Conservation (phyloP, 495 filamentous ascomycete genomes). For the Penicillium lividum region DNA sequence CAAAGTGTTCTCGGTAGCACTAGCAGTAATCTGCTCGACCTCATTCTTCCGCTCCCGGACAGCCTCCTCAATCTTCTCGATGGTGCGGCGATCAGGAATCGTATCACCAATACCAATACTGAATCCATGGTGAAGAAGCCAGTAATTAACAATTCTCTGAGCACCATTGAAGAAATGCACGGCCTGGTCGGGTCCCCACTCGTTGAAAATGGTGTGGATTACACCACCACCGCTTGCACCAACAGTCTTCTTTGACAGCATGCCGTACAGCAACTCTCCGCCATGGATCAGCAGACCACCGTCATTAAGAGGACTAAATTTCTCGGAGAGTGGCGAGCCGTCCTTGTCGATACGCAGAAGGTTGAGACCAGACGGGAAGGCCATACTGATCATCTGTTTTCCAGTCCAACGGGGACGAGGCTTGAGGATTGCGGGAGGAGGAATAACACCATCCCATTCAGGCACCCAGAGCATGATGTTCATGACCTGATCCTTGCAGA, state of each 20-base stretch:
- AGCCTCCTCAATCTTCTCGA: constrained; percentile 75
- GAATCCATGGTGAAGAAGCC: constrained; percentile 97
- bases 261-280: constrained; percentile 86
- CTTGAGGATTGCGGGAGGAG: constrained; percentile 85
- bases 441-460: constrained; percentile 94
- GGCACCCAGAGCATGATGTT: constrained; percentile 96
- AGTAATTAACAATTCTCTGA: constrained; percentile 92
- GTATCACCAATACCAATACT: constrained; percentile 99
- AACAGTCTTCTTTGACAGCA: constrained; percentile 90
- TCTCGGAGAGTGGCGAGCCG: constrained; percentile 51
- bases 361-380: constrained; percentile 85
- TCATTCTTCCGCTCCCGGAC: constrained; percentile 78
- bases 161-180: constrained; percentile 94
- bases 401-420: constrained; percentile 96
- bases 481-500: constrained; percentile 89
- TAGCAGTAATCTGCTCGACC: constrained; percentile 68
- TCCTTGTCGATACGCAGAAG: constrained; percentile 63
- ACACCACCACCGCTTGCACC: constrained; percentile 85
- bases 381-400: constrained; percentile 94
- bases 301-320: constrained; percentile 68
- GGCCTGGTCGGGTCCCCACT: constrained; percentile 78
- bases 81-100: constrained; percentile 82
- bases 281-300: constrained; percentile 79
- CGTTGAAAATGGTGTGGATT: constrained; percentile 95
- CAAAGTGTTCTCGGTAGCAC: constrained; percentile 79